A percentile compares a stretch with the other conserved stretches of the same genome.
Evolutionary conservation across 768 basidiomycete genomes (phyloP).

Genomic region (Leccinum boreale): DNA sequence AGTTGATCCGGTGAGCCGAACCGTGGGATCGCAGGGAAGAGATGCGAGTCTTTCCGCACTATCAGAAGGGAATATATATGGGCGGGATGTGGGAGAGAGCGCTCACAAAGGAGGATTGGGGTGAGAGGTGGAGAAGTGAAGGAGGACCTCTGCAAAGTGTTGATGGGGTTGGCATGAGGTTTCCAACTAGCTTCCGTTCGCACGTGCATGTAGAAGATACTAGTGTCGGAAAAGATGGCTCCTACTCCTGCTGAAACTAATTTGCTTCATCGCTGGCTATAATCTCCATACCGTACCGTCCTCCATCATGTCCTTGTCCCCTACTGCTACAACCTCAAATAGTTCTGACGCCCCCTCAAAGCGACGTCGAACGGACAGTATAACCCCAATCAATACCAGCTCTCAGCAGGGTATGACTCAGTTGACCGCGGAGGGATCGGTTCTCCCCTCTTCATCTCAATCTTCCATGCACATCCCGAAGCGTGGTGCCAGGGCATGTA

Average conservation of each 20-base stretch:
- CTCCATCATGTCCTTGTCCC: constrained; percentile 62
- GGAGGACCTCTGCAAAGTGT: background rate
- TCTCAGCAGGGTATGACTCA: constrained; percentile 31
- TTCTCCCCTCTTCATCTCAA: constrained; percentile 27
- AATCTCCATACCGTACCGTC: constrained; percentile 4
- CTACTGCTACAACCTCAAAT: constrained; percentile 55
- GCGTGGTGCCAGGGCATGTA: constrained; percentile 86
- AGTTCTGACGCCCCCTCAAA: constrained; percentile 53
- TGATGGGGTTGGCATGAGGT: background rate
- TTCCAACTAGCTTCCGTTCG: constrained; percentile 1
- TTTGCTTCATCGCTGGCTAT: constrained; percentile 15
- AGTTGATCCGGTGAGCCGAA: background rate
- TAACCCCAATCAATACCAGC: constrained; percentile 10
- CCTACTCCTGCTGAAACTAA: constrained; percentile 8
- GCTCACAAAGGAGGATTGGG: background rate
- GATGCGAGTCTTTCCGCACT: background rate
- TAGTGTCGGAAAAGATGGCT: constrained; percentile 12
- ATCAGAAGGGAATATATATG: background rate
- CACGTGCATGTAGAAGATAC: constrained; percentile 10
- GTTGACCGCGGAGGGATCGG: constrained; percentile 33
- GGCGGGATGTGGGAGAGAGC: background rate
- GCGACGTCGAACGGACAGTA: constrained; percentile 50
- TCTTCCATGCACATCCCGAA: constrained; percentile 71
- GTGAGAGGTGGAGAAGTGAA: background rate
- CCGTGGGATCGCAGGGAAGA: background rate